A percentile compares a stretch with the other conserved stretches of the same genome.
phyloP scores from a whole-genome alignment of 2,329 filamentous ascomycete genomes.

The Sporothrix pseudoabietina region DNA sequence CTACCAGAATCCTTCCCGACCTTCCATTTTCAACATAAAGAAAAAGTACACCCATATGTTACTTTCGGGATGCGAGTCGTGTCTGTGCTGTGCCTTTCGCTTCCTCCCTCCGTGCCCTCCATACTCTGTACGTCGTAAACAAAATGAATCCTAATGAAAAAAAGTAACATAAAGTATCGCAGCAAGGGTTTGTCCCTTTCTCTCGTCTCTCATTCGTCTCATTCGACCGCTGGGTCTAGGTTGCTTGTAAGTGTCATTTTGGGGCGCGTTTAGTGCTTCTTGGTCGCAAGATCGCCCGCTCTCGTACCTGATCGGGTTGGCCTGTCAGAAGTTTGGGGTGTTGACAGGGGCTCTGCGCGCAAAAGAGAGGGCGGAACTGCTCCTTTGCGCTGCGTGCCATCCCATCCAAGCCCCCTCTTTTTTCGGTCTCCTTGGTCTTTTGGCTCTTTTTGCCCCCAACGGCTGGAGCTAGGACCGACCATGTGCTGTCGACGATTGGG shows the following conservation, averaged over 20 bases:
- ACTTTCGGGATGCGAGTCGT: not conserved
- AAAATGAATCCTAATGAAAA: not conserved
- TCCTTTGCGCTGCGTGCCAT: conserved; percentile 15
- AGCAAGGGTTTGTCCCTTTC: not conserved
- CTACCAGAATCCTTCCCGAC: conserved; percentile 2
- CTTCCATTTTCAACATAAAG: not conserved
- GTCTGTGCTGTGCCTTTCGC: conserved; percentile 2
- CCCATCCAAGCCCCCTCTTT: not conserved
- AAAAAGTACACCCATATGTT: not conserved
- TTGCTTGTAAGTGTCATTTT: not conserved
- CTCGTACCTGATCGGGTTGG: conserved; percentile 22
- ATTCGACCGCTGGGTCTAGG: not conserved
- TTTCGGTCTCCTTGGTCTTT: not conserved
- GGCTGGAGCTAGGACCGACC: conserved; percentile 11
- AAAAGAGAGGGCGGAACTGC: not conserved
- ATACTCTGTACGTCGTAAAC: not conserved
- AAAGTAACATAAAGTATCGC: not conserved
- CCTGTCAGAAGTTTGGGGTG: not conserved
- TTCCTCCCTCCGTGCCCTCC: not conserved
- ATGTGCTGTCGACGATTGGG: conserved; percentile 33
- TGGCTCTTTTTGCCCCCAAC: not conserved
- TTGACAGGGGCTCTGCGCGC: not conserved
- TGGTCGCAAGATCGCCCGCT: conserved; percentile 20
- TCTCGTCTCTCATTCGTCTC: not conserved
- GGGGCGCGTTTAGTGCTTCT: not conserved